Evolutionary conservation across 106 monocot genomes (phyloP).

Genomic region (Allium sativum): DNA sequence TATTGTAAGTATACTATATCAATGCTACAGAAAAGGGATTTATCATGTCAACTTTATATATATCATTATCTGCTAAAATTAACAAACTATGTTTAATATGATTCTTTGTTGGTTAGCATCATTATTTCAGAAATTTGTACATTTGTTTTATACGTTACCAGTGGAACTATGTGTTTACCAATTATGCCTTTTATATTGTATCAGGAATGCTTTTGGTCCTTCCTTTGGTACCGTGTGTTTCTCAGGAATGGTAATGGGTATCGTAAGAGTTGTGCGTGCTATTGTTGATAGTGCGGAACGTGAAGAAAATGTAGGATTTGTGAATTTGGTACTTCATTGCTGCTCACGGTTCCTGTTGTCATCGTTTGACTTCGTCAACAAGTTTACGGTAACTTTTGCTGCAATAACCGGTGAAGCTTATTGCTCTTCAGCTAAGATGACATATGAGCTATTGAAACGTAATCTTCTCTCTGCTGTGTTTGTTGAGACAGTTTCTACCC

Average conservation of each 20-base stretch:
- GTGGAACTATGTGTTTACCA: too few species aligned
- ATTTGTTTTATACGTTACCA: too few species aligned
- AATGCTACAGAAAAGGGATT: too few species aligned
- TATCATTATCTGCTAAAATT: too few species aligned
- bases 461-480: slow-evolving; percentile 92
- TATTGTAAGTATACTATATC: too few species aligned
- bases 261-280: slow-evolving; percentile 45
- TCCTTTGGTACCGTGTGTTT: slow-evolving; percentile 91
- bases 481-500: slow-evolving; percentile 93
- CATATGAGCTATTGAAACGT: slow-evolving; percentile 84
- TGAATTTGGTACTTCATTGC: slow-evolving; percentile 51
- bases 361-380: slow-evolving; percentile 80
- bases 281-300: slow-evolving; percentile 59
- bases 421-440: slow-evolving; percentile 81
- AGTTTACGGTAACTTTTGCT: slow-evolving; percentile 90
- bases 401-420: slow-evolving; percentile 93
- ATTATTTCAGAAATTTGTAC: too few species aligned
- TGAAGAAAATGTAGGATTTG: slow-evolving; percentile 40
- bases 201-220: slow-evolving; percentile 90
- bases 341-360: slow-evolving; percentile 56
- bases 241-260: slow-evolving; percentile 64
- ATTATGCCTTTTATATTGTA: too few species aligned
- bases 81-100: too few species aligned
- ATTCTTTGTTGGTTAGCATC: too few species aligned
- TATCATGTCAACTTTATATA: too few species aligned